These are phyloP conservation scores for Bipolaris gigantea DNA, from an alignment of 2,329 filamentous ascomycete genomes.

Conservation along the genomic window DNA sequence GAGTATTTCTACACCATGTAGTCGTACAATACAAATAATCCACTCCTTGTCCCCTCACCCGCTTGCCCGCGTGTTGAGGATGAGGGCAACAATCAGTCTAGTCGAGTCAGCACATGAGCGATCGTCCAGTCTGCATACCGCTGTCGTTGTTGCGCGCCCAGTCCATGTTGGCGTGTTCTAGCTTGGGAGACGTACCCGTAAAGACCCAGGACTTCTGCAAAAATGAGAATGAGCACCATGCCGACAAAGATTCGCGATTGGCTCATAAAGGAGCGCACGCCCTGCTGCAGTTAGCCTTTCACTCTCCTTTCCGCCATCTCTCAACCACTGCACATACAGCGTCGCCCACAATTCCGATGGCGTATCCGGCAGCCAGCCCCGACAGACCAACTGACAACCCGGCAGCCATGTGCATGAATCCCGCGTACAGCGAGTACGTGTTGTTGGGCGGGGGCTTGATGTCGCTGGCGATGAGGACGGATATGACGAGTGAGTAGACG, in stretches of 20 bases:
- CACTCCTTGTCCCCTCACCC: constrained; percentile 43
- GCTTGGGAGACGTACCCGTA: constrained; percentile 71
- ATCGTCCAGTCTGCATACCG: neutral
- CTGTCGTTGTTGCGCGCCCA: neutral
- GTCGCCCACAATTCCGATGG: constrained; percentile 94
- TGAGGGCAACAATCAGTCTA: constrained; percentile 88
- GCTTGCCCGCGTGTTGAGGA: constrained; percentile 85
- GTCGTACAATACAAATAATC: constrained; percentile 38
- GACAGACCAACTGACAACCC: constrained; percentile 72
- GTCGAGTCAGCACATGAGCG: constrained; percentile 15
- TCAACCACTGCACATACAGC: constrained; percentile 57
- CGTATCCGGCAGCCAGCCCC: constrained; percentile 52
- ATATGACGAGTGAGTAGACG: constrained; percentile 95
- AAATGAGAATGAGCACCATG: constrained; percentile 98
- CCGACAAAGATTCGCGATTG: constrained; percentile 96
- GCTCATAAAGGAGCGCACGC: constrained; percentile 93
- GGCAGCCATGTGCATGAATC: constrained; percentile 90
- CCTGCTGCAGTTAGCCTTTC: constrained; percentile 46
- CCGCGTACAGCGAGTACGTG: constrained; percentile 83
- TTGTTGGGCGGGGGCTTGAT: constrained; percentile 69
- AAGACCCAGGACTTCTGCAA: constrained; percentile 93
- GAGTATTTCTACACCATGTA: constrained; percentile 29
- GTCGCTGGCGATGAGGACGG: constrained; percentile 92
- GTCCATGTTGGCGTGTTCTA: neutral
- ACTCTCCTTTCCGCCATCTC: neutral